Evolutionary conservation across 768 basidiomycete species (phyloP), one percentile per base, ranked within the genome.

Genomic region (Terana coerulea): DNA sequence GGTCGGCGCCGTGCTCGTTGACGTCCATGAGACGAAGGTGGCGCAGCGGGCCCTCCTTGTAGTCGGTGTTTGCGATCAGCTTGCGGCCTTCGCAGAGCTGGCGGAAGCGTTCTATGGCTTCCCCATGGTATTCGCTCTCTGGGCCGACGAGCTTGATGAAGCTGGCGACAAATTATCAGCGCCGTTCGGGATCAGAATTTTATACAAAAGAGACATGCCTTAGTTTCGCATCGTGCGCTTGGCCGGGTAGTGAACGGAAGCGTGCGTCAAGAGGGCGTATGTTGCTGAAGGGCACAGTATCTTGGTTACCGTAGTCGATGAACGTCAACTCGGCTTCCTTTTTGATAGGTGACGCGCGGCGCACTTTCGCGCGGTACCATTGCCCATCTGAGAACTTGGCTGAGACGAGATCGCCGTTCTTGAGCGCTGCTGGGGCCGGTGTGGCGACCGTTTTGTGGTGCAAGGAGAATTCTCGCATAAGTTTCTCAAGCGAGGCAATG

Each of bases 321-420:
- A 98, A 98, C 7, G 86, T 85, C 29, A 99, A 86, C 66, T 97
- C 91, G 5, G 92, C 94, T 68, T 97, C 92, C 64, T 88, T 93
- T n/a, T 95, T 97, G 35, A 90, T 60, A 3, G 91, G 82, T 39
- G n/a, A 81, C 72, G 28, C 45, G 19, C 90, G 79, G 47, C 88
- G 87, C 54, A 98, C 85, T 72, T 84, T 90, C 37, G 95, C 95
- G 46, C 95, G 88, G 69, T 98, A 98, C 97, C 95, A 99, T 42
- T 86, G 75, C 7, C 91, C 91, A 61, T 97, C 89, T 42, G 88
- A 89, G 70, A 98, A 98, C 64, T 93, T 93, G 15, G 94, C 95
- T 11, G 91, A 92, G 15, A 99, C 91, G 24, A 98, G 75, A 51
- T 98, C 94, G 7, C 94, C 94, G 17, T 78, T 81, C 63, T 82